Base-by-base conservation (phyloP, 2,329 filamentous ascomycete genomes). In the Alternaria gaisen region DNA sequence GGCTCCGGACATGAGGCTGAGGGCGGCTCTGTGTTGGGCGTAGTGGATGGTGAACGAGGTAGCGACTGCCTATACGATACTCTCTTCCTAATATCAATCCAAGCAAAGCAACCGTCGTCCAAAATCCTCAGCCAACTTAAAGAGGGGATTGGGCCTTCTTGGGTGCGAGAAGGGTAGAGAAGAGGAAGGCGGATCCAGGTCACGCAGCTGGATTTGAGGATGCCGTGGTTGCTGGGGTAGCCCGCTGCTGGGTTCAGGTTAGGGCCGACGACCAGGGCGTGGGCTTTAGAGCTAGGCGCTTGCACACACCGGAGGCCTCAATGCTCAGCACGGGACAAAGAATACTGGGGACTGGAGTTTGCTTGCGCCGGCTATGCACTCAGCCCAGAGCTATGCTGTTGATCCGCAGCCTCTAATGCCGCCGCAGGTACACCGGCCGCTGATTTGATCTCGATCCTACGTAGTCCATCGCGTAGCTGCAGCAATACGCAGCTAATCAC, bases 101-200 rank as follows among this genome's bases (percentile, higher is more conserved):
- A 72, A 66, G 52, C 40, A 50, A 54, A 52, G 65, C 70, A 71
- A 72, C 69, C 69, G 66, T 67, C 64, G 65, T 70, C 69, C 69
- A 65, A 60, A 61, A 58, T 51, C 60, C 61, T 60, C 65, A 64
- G 60, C 70, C 65, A 58, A 60, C 48, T 61, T 65, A 57, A 65
- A 62, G 62, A 67, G 61, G 70, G 63, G 64, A 64, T 62, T 61
- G 65, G 53, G 72, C 76, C 76, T 78, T 78, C 74, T 79, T 72
- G 73, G 73, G 73, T 71, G 74, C 73, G 70, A 77, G 77, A 79
- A 79, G 76, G 76, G 68, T 76, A 70, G 68, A 66, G 68, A 69
- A 68, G 69, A 71, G 40, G 68, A 68, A 69, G 66, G 63, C 65
- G 56, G 61, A 63, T 66, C 62, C 50, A 68, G 67, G 68, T 71